Evolutionary conservation across 192 early-diverging fungal species (phyloP).

Genomic region (Gaertneriomyces sp.): DNA sequence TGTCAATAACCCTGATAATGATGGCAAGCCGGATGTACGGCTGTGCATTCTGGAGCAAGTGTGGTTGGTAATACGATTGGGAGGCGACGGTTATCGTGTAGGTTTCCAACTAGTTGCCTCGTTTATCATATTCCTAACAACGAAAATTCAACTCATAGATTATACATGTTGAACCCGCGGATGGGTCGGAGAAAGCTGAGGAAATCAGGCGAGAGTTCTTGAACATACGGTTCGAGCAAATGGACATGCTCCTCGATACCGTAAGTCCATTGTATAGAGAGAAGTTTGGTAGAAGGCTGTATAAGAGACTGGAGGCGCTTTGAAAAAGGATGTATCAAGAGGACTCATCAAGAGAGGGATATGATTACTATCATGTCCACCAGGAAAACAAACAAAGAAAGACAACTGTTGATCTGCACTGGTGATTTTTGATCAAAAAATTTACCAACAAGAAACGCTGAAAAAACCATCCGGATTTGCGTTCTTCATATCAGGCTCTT

Average conservation of each 20-base stretch:
- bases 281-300: constrained; percentile 21
- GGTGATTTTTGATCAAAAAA: not conserved
- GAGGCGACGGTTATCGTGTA: not conserved
- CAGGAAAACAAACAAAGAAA: not conserved
- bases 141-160: too few species aligned
- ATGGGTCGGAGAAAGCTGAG: not conserved
- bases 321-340: constrained; percentile 15
- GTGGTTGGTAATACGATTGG: not conserved
- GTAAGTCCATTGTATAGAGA: constrained; percentile 30
- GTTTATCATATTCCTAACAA: not conserved
- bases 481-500: not conserved
- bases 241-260: constrained; percentile 31
- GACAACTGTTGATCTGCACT: not conserved
- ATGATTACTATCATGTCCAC: not conserved
- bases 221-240: constrained; percentile 16
- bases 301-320: constrained; percentile 21
- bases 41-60: constrained; percentile 1
- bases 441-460: not conserved
- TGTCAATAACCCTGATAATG: not conserved
- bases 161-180: not conserved
- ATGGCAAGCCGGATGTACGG: not conserved
- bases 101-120: not conserved
- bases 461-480: not conserved
- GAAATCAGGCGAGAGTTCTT: not conserved
- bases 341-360: not conserved